Evolutionary conservation across 441 rosid species (phyloP), one percentile per base, ranked within the genome.

Genomic region (Theobroma grandiflorum): DNA sequence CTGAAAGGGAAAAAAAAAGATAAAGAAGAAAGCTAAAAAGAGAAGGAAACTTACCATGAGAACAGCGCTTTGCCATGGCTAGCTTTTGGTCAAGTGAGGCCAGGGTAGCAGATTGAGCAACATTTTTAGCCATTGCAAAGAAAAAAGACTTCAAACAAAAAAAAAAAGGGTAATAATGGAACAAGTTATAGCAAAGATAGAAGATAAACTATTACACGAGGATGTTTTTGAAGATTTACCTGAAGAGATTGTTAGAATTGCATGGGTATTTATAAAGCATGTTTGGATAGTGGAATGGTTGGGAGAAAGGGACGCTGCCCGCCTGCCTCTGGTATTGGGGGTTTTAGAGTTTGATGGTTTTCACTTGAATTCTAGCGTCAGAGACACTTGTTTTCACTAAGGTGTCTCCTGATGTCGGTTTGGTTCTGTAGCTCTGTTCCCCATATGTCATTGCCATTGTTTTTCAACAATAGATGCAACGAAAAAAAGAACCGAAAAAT

Each of bases 61-160:
- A 83, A 78, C 89, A 90, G 11, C 89, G 88, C 73, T 89, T 91
- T 8, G 96, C 94, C 90, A 90, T 81, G 82, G 89, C 90, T 58
- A 92, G 87, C 82, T 77, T 89, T 53, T 91, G 90, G 85, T 91
- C 94, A 37, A 86, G 87, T 7, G 90, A 87, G 75, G 88, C 86
- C 83, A 89, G 65, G 80, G 80, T 84, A 76, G 82, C 75, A 49
- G 91, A 87, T 61, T 88, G 85, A 79, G 84, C 89, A 2, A 85
- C 84, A 82, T 82, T 89, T 76, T 84, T 84, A 2, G 87, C 89
- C 95, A 92, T 90, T 72, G 14, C 59, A 33, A 49, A 2, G 10
- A 12, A 72, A 12, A 47, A 4, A 9, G 11, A 59, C 2, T 26
- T 77, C 37, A 9, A 40, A 35, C 38, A 37, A n/a, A 38, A 18